A percentile compares a stretch with the other conserved stretches of the same genome.
phyloP scores from a whole-genome alignment of 2,329 filamentous ascomycete species.

The Waltergamsia citrina region DNA sequence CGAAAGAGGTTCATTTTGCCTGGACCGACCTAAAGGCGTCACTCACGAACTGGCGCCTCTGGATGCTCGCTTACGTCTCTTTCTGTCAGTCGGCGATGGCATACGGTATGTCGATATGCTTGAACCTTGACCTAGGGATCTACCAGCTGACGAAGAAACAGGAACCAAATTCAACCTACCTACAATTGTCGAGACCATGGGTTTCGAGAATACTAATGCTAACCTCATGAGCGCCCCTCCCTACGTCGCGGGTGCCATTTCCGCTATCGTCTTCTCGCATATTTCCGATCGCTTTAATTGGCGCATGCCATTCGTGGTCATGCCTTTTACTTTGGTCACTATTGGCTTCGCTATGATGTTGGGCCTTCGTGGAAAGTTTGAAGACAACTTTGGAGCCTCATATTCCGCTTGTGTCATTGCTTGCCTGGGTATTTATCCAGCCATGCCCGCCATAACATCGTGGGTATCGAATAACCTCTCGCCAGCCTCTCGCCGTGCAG shows the following conservation, averaged over 20 bases:
- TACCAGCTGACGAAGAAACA: slow-evolving; percentile 3
- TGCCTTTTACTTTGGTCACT: slow-evolving; percentile 40
- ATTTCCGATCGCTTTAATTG: slow-evolving; percentile 44
- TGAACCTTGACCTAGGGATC: slow-evolving; percentile 29
- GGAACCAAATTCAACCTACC: slow-evolving; percentile 51
- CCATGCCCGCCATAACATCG: slow-evolving; percentile 66
- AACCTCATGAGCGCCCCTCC: slow-evolving; percentile 57
- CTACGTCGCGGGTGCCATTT: slow-evolving; percentile 52
- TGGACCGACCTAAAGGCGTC: slow-evolving; percentile 66
- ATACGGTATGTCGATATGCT: slow-evolving; percentile 41
- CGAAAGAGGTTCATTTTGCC: slow-evolving; percentile 65
- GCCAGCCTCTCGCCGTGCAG: slow-evolving; percentile 51
- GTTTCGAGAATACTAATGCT: slow-evolving; percentile 45
- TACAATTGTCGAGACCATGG: slow-evolving; percentile 51
- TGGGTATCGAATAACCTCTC: slow-evolving; percentile 73
- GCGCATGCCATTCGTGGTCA: slow-evolving; percentile 44
- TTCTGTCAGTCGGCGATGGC: too few species aligned
- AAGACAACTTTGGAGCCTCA: slow-evolving; percentile 55
- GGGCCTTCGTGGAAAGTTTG: slow-evolving; percentile 44
- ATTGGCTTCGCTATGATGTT: slow-evolving; percentile 54
- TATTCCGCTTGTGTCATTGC: slow-evolving; percentile 62
- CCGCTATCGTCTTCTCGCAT: slow-evolving; percentile 43
- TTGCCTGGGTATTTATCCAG: slow-evolving; percentile 65
- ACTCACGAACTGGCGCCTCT: slow-evolving; percentile 74
- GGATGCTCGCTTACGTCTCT: slow-evolving; percentile 48